These are phyloP conservation scores for Pholiota adiposa DNA, from an alignment of 1,284 basidiomycete species.

Conservation along the genomic window DNA sequence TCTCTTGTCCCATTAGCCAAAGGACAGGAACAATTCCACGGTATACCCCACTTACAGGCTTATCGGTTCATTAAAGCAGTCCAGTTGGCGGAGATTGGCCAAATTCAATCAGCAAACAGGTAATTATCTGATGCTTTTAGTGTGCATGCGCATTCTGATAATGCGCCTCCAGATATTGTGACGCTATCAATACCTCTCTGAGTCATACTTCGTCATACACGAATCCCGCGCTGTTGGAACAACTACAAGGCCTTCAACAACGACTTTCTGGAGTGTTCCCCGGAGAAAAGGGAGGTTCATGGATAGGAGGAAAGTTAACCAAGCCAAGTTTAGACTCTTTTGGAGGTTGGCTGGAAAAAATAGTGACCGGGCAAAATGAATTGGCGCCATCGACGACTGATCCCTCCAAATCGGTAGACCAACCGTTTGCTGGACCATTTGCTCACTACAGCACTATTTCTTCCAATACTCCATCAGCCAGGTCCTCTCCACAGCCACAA, in stretches of 20 bases:
- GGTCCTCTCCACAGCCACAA: slow-evolving; percentile 72
- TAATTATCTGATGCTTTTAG: no score
- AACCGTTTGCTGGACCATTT: slow-evolving; percentile 79
- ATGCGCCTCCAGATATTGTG: slow-evolving; percentile 80
- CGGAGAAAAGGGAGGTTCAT: slow-evolving; percentile 73
- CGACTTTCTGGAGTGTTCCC: slow-evolving; percentile 81
- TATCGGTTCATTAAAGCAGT: slow-evolving; percentile 87
- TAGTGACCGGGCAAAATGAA: slow-evolving; percentile 90
- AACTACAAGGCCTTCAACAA: slow-evolving; percentile 83
- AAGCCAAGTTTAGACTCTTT: slow-evolving; percentile 93
- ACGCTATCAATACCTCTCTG: slow-evolving; percentile 81
- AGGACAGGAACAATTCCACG: slow-evolving; percentile 85
- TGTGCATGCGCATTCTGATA: neutral
- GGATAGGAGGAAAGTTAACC: slow-evolving; percentile 82
- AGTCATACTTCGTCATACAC: slow-evolving; percentile 71
- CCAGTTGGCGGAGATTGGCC: slow-evolving; percentile 80
- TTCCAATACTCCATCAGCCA: slow-evolving; percentile 71
- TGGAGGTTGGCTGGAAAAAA: slow-evolving; percentile 94
- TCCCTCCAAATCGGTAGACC: slow-evolving; percentile 46
- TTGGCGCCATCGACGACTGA: slow-evolving; percentile 40
- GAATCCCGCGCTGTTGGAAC: slow-evolving; percentile 69
- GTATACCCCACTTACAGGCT: slow-evolving; percentile 87
- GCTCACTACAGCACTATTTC: slow-evolving; percentile 95
- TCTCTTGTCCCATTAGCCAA: slow-evolving; percentile 77
- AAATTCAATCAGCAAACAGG: slow-evolving; percentile 75